Evolutionary conservation across 208 protist genomes (phyloP), one percentile per base, ranked within the genome.

Genomic region (Leishmania guyanensis): DNA sequence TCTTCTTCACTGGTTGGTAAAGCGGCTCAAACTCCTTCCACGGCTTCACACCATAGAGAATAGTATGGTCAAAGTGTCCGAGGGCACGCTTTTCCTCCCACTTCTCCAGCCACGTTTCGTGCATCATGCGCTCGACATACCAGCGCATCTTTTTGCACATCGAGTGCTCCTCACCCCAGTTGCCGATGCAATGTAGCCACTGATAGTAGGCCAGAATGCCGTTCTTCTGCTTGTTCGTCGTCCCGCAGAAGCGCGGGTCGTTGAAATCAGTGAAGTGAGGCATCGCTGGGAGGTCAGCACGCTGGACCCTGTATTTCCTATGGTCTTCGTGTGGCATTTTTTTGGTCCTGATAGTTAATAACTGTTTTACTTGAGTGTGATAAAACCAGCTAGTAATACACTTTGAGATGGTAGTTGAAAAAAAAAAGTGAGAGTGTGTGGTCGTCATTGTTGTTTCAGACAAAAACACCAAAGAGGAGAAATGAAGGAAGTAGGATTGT

Each of bases 81-180:
- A 97, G 85, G 12, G 92, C 91, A 71, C 92, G 91, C 85, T 97
- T 97, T 74, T 97, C 91, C 78, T 97, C 94, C 91, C 91, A 96
- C 84, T 96, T 96, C 75, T 97, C 94, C 46, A 97, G 89, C 92
- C 91, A 95, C 6, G 77, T 86, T 77, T 97, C 94, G 54, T 94
- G 92, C 90, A 97, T 95, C 91, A 97, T 95, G 77, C 92, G 90
- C 84, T 97, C 92, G n/a, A 96, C 71, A 69, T 96, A 97, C 92
- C 92, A 97, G 58, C 94, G 92, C 90, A 95, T 94, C 90, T 97
- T 97, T 86, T 97, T 95, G 89, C 94, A 97, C 92, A 94, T 97
- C 10, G 92, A 96, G 86, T 97, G 94, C 66, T 96, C 92, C 81
- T 97, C 94, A 60, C 94, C 94, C 94, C 94, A 97, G 89, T 97